Base-by-base conservation (phyloP, 1,139 yeast genomes). In the Magnusiomyces suaveolens region DNA sequence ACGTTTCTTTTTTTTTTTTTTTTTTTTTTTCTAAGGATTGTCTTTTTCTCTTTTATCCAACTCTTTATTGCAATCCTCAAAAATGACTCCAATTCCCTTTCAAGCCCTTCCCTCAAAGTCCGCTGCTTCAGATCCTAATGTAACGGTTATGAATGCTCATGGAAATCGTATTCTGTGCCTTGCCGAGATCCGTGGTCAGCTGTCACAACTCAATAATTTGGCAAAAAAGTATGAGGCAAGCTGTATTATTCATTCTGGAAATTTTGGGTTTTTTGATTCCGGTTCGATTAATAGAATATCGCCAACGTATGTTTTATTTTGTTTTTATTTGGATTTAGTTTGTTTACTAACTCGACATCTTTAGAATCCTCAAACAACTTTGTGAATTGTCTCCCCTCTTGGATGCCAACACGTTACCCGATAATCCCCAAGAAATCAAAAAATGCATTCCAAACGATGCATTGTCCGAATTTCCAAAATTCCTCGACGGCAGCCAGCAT, bases 181-280 rank as follows among this genome's bases (percentile, higher is more conserved):
- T 14, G 83, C 84, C 0, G 84, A 81, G 58, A 70, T 78, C 21
- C 70, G 84, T 39, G 85, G 77, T 8, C 74, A 79, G 54, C 65
- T 81, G 43, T 68, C 77, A 1, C 66, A 69, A 26, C 62, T 81
- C 56, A 80, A 81, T 62, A 68, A 63, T 32, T 71, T 81, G 38
- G 84, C 82, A 0, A 59, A 59, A 12, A 64, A 69, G 54, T 71
- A 76, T 60, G 59, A 67, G 1, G 84, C 84, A 1, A 74, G 75
- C 46, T 62, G 76, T 32, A 76, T 86, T 36, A 72, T 86, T 18
- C 94, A 85, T 65, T 82, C 89, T 1, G 94, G 94, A 18, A 84
- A 83, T 61, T 85, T 86, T 70, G 95, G 95, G 20, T 84, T 86
- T 65, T 81, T 86, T 72, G 85, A 84, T 63, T 69, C 69, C 41